These are phyloP conservation scores for Miscanthus lutarioriparius DNA, from an alignment of 176 grass and related monocot species.

Conservation along the genomic window DNA sequence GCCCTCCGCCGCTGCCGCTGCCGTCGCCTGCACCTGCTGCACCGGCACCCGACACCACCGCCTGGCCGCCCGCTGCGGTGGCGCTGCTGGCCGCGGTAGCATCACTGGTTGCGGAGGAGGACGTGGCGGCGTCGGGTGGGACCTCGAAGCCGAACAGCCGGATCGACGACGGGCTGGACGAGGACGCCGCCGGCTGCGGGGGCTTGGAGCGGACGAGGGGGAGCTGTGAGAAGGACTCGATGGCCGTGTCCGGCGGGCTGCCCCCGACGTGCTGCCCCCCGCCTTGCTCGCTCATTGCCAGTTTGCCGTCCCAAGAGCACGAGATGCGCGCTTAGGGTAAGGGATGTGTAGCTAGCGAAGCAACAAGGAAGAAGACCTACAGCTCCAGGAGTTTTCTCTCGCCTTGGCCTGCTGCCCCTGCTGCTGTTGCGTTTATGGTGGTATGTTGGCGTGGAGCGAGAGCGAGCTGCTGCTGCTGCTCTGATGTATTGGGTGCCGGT, in stretches of 20 bases:
- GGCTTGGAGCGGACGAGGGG: constrained; percentile 60
- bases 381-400: constrained; percentile 25
- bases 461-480: background rate
- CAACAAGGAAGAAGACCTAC: background rate
- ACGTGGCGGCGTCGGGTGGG: constrained; percentile 39
- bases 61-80: background rate
- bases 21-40: background rate
- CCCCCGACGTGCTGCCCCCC: constrained; percentile 24
- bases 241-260: constrained; percentile 35
- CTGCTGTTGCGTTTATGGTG: constrained; percentile 22
- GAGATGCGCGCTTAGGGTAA: constrained; percentile 2
- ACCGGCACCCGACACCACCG: background rate
- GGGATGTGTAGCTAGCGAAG: background rate
- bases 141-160: constrained; percentile 88
- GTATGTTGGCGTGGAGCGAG: constrained; percentile 28
- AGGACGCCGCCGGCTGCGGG: constrained; percentile 4
- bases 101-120: constrained; percentile 30
- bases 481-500: constrained; percentile 28
- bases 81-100: constrained; percentile 7
- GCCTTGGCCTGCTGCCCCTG: background rate
- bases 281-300: constrained; percentile 68
- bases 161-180: constrained; percentile 44
- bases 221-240: constrained; percentile 88
- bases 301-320: constrained; percentile 6
- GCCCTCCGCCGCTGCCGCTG: constrained; percentile 41